Percentiles rank a stretch among this genome's conserved stretches.
phyloP scores from a whole-genome alignment of 768 basidiomycete genomes.

The Coprinopsis cinerea region DNA sequence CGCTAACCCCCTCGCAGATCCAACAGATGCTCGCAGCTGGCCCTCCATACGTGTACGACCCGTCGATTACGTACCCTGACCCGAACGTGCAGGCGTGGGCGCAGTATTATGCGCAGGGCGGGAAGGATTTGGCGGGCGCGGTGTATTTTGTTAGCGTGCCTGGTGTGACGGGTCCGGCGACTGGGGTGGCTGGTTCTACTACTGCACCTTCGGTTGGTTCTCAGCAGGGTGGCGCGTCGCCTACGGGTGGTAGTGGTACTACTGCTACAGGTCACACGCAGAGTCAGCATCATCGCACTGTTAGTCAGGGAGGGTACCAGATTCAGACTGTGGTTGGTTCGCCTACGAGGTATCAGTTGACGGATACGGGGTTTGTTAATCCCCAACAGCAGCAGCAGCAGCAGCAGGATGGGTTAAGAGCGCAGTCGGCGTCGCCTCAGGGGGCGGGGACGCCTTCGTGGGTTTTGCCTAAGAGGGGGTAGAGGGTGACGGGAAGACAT shows the following conservation, averaged over 20 bases:
- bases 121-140: constrained; percentile 63
- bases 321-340: neutral
- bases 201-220: constrained; percentile 13
- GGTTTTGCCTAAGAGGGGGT: constrained; percentile 42
- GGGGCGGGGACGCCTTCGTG: constrained; percentile 31
- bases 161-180: constrained; percentile 64
- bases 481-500: too few relatives aligned
- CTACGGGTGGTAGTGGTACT: constrained; percentile 6
- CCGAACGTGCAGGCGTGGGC: constrained; percentile 85
- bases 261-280: constrained; percentile 16
- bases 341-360: constrained; percentile 7
- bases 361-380: constrained; percentile 7
- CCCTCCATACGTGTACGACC: constrained; percentile 58
- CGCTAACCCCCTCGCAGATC: constrained; percentile 8
- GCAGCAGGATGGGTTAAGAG: constrained; percentile 16
- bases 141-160: constrained; percentile 81
- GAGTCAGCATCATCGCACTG: constrained; percentile 14
- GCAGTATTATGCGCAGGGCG: constrained; percentile 78
- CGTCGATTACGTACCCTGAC: constrained; percentile 63
- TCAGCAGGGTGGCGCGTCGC: constrained; percentile 7
- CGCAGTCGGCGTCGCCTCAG: constrained; percentile 9
- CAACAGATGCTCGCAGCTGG: constrained; percentile 21
- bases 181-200: too few relatives aligned
- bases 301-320: constrained; percentile 7
- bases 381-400: constrained; percentile 10